Percentiles rank a stretch among this genome's conserved stretches.
phyloP scores from a whole-genome alignment of 2,329 filamentous ascomycete genomes.

The Cordyceps militaris region DNA sequence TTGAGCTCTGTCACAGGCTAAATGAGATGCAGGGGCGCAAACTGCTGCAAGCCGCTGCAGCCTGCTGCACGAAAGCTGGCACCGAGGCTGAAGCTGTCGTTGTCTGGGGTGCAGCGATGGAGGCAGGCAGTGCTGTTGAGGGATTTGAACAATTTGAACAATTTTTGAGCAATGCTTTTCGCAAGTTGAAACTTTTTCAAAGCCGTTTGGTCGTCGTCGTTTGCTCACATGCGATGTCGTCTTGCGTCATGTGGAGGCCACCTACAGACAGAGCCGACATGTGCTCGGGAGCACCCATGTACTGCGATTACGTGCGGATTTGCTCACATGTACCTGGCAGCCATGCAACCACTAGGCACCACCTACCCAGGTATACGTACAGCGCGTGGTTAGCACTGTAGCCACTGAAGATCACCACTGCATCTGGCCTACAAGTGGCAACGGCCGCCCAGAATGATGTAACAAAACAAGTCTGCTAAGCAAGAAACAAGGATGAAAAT shows the following conservation, averaged over 20 bases:
- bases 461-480: too few species aligned
- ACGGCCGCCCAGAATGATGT: neutral
- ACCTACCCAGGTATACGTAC: too few species aligned
- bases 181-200: neutral
- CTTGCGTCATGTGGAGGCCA: slow-evolving; percentile 2
- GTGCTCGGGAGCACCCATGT: neutral
- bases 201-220: neutral
- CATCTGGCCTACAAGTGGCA: neutral
- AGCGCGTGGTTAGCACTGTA: neutral
- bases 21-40: neutral
- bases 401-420: neutral
- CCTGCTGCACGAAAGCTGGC: neutral
- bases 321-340: neutral
- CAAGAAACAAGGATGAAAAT: too few species aligned
- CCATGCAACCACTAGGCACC: neutral
- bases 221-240: neutral
- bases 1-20: slow-evolving; percentile 1
- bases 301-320: neutral
- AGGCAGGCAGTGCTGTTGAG: neutral
- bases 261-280: neutral
- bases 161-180: neutral
- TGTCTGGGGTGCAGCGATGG: neutral
- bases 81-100: neutral
- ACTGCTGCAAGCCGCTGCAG: neutral
- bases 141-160: neutral